Base-by-base conservation (phyloP, 768 basidiomycete species). In the Boletus bicolor region DNA sequence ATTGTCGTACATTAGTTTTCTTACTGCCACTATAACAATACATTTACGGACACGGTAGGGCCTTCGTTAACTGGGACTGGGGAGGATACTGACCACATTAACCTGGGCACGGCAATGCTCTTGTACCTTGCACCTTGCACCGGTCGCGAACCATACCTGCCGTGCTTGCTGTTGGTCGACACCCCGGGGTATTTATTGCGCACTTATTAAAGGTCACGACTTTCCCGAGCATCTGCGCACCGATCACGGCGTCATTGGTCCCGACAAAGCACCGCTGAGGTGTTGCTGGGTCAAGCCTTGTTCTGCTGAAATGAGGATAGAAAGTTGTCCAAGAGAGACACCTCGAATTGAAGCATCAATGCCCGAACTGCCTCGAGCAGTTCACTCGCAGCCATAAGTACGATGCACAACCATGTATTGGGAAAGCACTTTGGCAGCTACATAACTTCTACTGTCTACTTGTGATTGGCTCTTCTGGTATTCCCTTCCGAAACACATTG, bases 271-370 rank as follows among this genome's bases (percentile, higher is more conserved):
- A 9, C 0, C 0, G 0, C 0, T 72, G 10, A 32, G 0, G 2
- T 71, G 71, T 9, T 28, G 9, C 32, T 72, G 71, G 69, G 4
- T 9, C 19, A 44, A 37, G 21, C 21, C 21, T 10, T 71, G 69
- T 30, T 21, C 2, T 4, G 0, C 28, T 10, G 47, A 44, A 0
- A 65, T 72, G 67, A 72, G 55, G 24, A 71, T 46, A 39, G 69
- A 71, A 52, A 67, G 71, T 28, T 71, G 44, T 71, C n/a, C 59
- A 59, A 26, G 69, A 71, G 39, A 56, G 28, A 28, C 69, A 71
- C 24, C 58, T 71, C 19, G 54, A 56, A 45, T 37, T 44, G 26
- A 62, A 17, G 41, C 50, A 59, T 32, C 0, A 7, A 5, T 71
- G 69, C 48, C 42, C 57, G 7, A 15, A 43, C 17, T 72, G 69